Evolutionary conservation across 2,329 filamentous ascomycete genomes (phyloP), one percentile per base, ranked within the genome.

Genomic region (Penicillium sp.): DNA sequence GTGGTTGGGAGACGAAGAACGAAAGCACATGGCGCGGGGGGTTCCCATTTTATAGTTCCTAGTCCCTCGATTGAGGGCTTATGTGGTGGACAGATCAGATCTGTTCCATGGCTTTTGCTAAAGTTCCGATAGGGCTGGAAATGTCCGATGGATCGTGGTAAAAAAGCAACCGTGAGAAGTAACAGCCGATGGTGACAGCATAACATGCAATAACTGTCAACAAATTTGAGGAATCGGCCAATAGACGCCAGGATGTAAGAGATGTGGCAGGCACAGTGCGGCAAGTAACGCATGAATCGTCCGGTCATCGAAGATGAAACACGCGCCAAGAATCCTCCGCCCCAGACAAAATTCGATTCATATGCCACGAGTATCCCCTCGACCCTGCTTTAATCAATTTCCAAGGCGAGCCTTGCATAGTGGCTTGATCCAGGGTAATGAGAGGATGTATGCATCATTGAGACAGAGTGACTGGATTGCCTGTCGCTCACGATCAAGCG

Each of bases 251-350:
- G 17, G 5, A 8, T 20, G 5, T 6, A 7, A 17, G 34, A 31
- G 35, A 41, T 31, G 15, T 53, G 38, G 25, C 37, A 31, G 22
- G 37, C 37, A n/a, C 8, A 34, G 22, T 41, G 51, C 51, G 38
- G 51, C 51, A 53, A 53, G 38, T 2, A 41, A 41, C 17, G 25
- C 50, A 31, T 53, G 4, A 31, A 42, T 41, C 25, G 50, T 31
- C 25, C 38, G 50, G 37, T 4, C 20, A 53, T 41, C 51, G 25
- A 42, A 43, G 38, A 35, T 53, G 51, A 53, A 53, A 53, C 51
- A 43, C 25, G 28, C 38, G 51, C 51, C 51, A 53, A 53, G 51
- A 35, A 42, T 34, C 17, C 37, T 28, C 38, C 38, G 37, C 22
- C n/a, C 38, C 34, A 12, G 20, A 34, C 37, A 31, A n/a, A 6